Evolutionary conservation across 1,284 basidiomycete genomes (phyloP), one percentile per base, ranked within the genome.

Genomic region (Rhodotorula mucilaginosa): DNA sequence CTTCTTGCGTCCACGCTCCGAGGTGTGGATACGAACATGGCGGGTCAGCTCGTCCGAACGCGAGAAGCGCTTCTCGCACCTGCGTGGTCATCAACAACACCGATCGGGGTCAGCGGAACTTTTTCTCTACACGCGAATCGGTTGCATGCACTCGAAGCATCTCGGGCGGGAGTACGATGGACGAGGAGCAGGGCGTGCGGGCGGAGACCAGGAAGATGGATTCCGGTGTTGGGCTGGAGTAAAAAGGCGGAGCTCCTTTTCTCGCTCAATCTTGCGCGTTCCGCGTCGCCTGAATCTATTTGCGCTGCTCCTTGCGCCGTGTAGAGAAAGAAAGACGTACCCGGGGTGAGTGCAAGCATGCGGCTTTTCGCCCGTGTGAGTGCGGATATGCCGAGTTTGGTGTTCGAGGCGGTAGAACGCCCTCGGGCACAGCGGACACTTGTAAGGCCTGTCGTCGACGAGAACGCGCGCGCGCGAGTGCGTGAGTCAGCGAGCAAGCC

Each of bases 11-110:
- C 74, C 69, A n/a, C 77, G 73, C 21, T 82, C 82, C 68, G 81
- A 84, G 58, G 83, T 89, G 82, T 99, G 96, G 78, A 98, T 99
- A 68, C 96, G 88, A 0, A 92, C 90, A 80, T 99, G 96, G 69
- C 96, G 87, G 31, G 96, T 99, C 76, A 99, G 87, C 82, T 99
- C 96, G 83, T 99, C 96, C 26, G 92, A 95, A 74, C 96, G 89
- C 47, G 92, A 96, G 83, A 99, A 99, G 44, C 94, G 90, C 82
- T 98, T 99, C 82, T 97, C 95, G 86, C 96, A 99, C n/a, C 75
- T 76, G 73, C n/a, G 5, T 21, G 3, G 23, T 15, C 1, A 44
- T 44, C 12, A 1, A 12, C 23, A 23, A 23, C 19, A 6, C 29
- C 6, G 31, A 46, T 8, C 26, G 4, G 21, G 5, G 64, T 39